Evolutionary conservation across 257 asterid genomes (phyloP), one percentile per base, ranked within the genome.

Genomic region (Nicotiana attenuata): DNA sequence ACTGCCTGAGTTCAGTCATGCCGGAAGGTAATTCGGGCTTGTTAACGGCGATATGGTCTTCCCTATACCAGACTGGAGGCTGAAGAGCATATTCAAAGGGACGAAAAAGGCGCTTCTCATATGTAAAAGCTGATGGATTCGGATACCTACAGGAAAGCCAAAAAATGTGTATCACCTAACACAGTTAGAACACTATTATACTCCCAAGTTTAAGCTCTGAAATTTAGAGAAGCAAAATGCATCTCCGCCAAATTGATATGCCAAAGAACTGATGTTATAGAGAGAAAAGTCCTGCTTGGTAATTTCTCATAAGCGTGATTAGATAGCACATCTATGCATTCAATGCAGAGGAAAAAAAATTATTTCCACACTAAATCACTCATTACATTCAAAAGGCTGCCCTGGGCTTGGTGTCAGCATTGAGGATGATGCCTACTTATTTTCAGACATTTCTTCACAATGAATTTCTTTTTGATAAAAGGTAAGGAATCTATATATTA

Each of bases 81-180:
- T 92, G 95, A 82, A 92, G 94, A 85, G 97, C 95, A 87, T 92
- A 89, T 83, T 92, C 96, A 83, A 92, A 92, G 55, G 97, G 97
- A 63, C 90, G 91, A 77, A 92, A 92, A 65, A 92, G 92, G 68
- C 97, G 97, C 52, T 85, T 90, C 86, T 92, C 94, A 81, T 92
- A 92, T 15, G 95, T 88, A 84, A 91, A 92, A 80, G 87, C 81
- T 80, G 97, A 92, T 78, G 97, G 97, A 82, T 92, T 92, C 20
- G 96, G 97, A 86, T 91, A 92, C 91, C 97, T 92, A 80, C 47
- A 33, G 7, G 82, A 81, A 65, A 65, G 68, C 80, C 82, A 84
- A 84, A 69, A 53, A 56, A 22, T 5, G 15, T 20, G 59, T 22
- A 22, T 45, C 78, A 45, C 7, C 11, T 41, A 45, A 7, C 38